Percentiles rank a stretch among this genome's conserved stretches.
Evolutionary conservation across 495 filamentous ascomycete genomes (phyloP).

Genomic region (Neurospora sp.): DNA sequence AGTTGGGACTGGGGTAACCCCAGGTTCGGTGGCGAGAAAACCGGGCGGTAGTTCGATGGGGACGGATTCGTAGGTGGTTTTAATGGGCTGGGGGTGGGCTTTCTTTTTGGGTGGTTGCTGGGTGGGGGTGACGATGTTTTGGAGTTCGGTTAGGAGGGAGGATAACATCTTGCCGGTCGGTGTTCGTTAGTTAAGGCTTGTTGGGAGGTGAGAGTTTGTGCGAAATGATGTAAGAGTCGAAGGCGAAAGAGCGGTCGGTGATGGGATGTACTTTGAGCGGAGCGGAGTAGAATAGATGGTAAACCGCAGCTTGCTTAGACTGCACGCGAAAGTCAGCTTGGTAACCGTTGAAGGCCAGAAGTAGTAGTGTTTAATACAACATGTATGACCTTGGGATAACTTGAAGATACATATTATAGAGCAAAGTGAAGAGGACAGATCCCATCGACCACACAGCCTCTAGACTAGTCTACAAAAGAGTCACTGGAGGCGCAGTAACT

Average conservation of each 20-base stretch:
- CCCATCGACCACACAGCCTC: background rate
- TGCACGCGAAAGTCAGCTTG: too few relatives aligned
- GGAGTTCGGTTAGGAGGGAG: background rate
- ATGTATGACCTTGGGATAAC: too few relatives aligned
- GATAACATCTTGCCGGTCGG: background rate
- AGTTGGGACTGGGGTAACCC: slow-evolving; percentile 14
- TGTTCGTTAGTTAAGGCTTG: background rate
- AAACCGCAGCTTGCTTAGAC: too few relatives aligned
- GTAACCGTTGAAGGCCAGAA: too few relatives aligned
- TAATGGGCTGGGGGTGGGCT: slow-evolving; percentile 5
- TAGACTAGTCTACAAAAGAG: background rate
- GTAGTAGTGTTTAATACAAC: too few relatives aligned
- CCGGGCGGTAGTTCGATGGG: slow-evolving; percentile 19
- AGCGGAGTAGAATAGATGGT: too few relatives aligned
- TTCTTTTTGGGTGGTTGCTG: background rate
- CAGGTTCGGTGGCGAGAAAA: slow-evolving; percentile 19
- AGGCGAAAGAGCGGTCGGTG: too few relatives aligned
- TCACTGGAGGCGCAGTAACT: background rate
- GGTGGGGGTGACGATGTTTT: background rate
- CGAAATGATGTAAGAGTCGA: too few relatives aligned
- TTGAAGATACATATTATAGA: too few relatives aligned
- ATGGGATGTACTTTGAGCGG: too few relatives aligned
- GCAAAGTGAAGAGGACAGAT: background rate
- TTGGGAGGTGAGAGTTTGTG: too few relatives aligned
- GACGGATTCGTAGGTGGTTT: slow-evolving; percentile 21